phyloP scores from a whole-genome alignment of 257 asterid genomes.

The Penstemon barbatus region DNA sequence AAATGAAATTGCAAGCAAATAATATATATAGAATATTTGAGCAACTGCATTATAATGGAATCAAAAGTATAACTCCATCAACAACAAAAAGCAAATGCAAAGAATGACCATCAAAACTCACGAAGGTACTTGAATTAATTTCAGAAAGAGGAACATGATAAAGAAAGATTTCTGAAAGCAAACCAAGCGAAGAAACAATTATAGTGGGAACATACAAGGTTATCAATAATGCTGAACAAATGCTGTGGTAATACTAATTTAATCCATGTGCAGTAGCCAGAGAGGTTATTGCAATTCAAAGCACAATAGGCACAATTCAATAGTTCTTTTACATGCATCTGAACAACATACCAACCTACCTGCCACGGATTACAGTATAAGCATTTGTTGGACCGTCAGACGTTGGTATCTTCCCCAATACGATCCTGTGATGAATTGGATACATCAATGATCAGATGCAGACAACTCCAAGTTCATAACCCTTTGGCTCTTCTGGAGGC shows the following conservation, averaged over 20 bases:
- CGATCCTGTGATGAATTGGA: constrained; percentile 71
- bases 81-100: constrained; percentile 17
- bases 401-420: constrained; percentile 95
- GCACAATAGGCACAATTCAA: constrained; percentile 33
- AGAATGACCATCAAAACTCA: not conserved
- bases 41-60: constrained; percentile 24
- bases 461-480: too few relatives aligned
- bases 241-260: not conserved
- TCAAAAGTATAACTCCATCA: not conserved
- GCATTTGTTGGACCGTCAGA: constrained; percentile 82
- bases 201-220: too few relatives aligned
- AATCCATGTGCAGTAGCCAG: constrained; percentile 21
- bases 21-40: constrained; percentile 15
- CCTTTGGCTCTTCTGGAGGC: too few relatives aligned
- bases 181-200: not conserved
- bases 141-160: too few relatives aligned
- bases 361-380: constrained; percentile 79
- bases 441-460: too few relatives aligned
- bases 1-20: constrained; percentile 21
- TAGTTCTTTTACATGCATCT: constrained; percentile 41
- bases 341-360: constrained; percentile 80
- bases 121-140: constrained; percentile 1
- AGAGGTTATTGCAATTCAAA: constrained; percentile 21
- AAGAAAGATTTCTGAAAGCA: too few relatives aligned
- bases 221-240: too few relatives aligned